Percentiles rank a stretch among this genome's conserved stretches.
Conservation (phyloP, 345 rosid genomes). For the Citrus reticulata region DNA sequence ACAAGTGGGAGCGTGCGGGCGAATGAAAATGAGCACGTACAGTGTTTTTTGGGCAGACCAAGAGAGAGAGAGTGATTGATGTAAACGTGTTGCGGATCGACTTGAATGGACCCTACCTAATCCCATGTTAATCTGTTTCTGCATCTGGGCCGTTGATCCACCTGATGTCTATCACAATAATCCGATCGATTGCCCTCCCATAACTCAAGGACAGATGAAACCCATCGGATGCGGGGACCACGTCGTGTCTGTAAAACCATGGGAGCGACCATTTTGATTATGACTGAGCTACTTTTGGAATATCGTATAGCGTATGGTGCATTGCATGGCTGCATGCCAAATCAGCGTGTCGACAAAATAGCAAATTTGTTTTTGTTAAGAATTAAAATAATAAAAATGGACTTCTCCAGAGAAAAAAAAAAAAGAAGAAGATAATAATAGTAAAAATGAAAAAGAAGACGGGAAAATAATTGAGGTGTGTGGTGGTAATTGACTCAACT, state of each 20-base stretch:
- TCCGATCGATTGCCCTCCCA: not conserved
- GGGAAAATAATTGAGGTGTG: too few species aligned
- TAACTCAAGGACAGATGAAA: not conserved
- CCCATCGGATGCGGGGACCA: not conserved
- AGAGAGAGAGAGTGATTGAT: not conserved
- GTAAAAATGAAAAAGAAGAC: too few species aligned
- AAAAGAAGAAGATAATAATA: too few species aligned
- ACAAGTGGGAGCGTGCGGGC: conserved; percentile 31
- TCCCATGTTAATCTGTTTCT: too few species aligned
- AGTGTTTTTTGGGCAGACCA: not conserved
- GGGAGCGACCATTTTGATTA: not conserved
- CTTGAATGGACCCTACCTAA: conserved; percentile 1
- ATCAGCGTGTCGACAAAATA: not conserved
- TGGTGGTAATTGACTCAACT: too few species aligned
- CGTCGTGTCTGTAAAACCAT: not conserved
- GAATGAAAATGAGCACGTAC: not conserved
- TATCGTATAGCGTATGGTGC: not conserved
- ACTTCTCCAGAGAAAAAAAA: too few species aligned
- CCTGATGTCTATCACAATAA: not conserved
- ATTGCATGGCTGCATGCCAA: not conserved
- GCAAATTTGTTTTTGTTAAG: too few species aligned
- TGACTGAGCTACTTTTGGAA: not conserved
- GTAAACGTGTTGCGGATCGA: conserved; percentile 3
- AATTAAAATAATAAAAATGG: too few species aligned
- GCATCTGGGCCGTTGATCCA: not conserved